Base-by-base conservation (phyloP, 1,284 basidiomycete genomes). In the Cutaneotrichosporon sp. region DNA sequence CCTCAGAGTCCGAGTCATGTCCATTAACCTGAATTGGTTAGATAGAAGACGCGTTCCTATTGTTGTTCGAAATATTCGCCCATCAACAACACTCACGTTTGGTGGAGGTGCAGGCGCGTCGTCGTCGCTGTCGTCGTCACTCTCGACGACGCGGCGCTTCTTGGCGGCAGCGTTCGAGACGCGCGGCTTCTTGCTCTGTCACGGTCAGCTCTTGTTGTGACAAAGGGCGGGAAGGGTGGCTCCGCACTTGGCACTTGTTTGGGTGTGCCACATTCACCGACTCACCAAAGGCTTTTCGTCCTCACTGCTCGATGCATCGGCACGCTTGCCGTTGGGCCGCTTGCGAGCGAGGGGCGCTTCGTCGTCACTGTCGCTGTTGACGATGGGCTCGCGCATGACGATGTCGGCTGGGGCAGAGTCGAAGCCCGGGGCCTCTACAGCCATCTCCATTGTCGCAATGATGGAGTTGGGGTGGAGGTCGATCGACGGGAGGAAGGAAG, bases 271-370 rank as follows among this genome's bases (percentile, higher is more conserved):
- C 46, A 54, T 46, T 52, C 18, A 9, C 16, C 22, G 13, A 71
- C 78, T 66, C 58, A 79, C 79, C 63, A 79, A 61, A 52, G 80
- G 80, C 55, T 72, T 70, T 14, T 79, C 79, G 38, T 77, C 75
- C 33, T 77, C 78, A 38, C 69, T 68, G 62, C 61, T 71, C 6
- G 56, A 58, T 45, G 63, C 62, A 53, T 16, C 62, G 4, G 54
- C 62, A 29, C 67, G 62, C 47, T 74, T 75, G 22, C 72, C 70
- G 18, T 72, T 71, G 56, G 72, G 62, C 57, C 65, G 65, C 49
- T 45, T 45, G 14, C 57, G 56, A 3, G 62, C 59, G 18, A 67
- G 62, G 4, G 65, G 65, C 10, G 47, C 54, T 14, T 67, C 65
- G 43, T 66, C 62, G 61, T 54, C 58, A 52, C 52, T 51, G 18